Evolutionary conservation across 148 eudicot genomes (phyloP).

Genomic region (Chenopodium berlandieri): DNA sequence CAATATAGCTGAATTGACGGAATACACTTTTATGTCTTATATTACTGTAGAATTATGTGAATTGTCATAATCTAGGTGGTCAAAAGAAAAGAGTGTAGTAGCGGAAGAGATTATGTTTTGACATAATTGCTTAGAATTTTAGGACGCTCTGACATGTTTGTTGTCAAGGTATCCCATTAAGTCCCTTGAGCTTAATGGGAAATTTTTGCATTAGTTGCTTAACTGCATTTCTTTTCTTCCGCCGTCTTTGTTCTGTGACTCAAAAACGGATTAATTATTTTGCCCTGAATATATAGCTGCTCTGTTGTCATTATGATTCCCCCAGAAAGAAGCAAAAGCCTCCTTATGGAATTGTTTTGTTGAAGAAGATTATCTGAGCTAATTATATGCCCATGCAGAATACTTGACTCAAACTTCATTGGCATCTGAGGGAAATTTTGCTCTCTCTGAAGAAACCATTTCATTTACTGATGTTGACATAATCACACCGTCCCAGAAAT

Average conservation of each 20-base stretch:
- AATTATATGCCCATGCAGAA: conserved; percentile 48
- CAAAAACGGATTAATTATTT: too few species aligned
- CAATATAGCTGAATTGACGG: background rate
- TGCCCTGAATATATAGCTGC: too few species aligned
- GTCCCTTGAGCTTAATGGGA: background rate
- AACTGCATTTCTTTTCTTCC: too few species aligned
- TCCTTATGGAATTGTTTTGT: background rate
- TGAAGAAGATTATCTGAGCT: conserved; percentile 12
- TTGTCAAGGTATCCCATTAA: background rate
- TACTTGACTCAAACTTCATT: conserved; percentile 30
- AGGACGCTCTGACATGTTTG: background rate
- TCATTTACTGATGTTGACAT: conserved; percentile 86
- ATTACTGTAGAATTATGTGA: background rate
- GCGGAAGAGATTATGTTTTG: background rate
- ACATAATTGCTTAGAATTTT: background rate
- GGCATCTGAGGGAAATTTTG: conserved; percentile 29
- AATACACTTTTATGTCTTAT: background rate
- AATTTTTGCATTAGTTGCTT: too few species aligned
- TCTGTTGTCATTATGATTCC: too few species aligned
- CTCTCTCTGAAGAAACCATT: conserved; percentile 44
- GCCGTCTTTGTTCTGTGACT: too few species aligned
- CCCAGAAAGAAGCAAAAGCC: too few species aligned
- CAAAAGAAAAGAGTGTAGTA: background rate
- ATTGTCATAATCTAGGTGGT: background rate
- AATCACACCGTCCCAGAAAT: conserved; percentile 73